These are phyloP conservation scores for Gonium pectorale DNA, from an alignment of 139 green algal genomes.

Conservation along the genomic window DNA sequence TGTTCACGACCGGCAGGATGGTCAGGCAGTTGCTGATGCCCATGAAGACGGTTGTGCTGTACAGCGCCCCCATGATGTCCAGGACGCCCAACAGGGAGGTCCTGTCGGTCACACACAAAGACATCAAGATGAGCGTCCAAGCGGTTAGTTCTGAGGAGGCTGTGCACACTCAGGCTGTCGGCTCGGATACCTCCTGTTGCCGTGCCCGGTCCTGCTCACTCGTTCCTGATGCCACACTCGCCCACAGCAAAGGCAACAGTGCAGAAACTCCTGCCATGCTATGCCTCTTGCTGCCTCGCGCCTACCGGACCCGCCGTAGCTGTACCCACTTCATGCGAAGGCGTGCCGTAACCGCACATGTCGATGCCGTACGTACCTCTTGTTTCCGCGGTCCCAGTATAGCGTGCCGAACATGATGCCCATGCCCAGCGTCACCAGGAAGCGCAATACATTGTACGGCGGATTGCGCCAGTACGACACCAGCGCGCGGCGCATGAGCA, in stretches of 20 bases:
- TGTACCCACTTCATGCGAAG: background rate
- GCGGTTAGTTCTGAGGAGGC: background rate
- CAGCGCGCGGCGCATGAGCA: constrained; percentile 24
- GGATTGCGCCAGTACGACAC: constrained; percentile 42
- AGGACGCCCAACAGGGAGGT: constrained; percentile 47
- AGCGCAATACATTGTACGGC: constrained; percentile 28
- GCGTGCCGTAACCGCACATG: background rate
- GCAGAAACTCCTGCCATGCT: background rate
- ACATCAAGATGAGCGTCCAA: background rate
- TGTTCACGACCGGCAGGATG: too few relatives aligned
- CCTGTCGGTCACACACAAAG: background rate
- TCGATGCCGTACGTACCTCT: background rate
- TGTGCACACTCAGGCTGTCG: too few relatives aligned
- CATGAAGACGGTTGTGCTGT: constrained; percentile 58
- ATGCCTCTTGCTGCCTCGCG: background rate
- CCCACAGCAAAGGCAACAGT: background rate
- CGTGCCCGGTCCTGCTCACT: background rate
- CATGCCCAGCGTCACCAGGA: constrained; percentile 23
- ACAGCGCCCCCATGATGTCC: constrained; percentile 76
- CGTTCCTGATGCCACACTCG: background rate
- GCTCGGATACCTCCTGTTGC: too few relatives aligned
- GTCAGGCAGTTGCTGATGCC: constrained; percentile 5
- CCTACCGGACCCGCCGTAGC: background rate
- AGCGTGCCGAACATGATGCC: constrained; percentile 26
- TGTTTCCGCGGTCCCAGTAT: constrained; percentile 31